Evolutionary conservation across 2,329 filamentous ascomycete species (phyloP).

Genomic region (Ophiostoma pallidulum): DNA sequence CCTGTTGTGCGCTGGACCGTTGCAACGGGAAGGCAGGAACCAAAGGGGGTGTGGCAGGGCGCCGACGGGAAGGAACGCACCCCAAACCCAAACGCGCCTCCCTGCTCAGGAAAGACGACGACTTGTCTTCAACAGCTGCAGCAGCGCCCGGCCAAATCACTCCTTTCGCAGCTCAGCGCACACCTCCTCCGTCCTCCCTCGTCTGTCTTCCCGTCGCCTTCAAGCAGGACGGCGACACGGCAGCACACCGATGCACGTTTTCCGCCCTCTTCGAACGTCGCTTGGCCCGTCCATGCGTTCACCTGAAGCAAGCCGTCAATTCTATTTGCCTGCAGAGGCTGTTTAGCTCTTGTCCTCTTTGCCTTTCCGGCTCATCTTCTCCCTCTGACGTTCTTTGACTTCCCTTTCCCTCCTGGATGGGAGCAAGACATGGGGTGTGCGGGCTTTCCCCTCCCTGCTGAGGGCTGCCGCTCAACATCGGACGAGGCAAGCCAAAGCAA

Average conservation of each 20-base stretch:
- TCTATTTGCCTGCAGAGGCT: too few relatives aligned
- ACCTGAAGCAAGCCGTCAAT: not conserved
- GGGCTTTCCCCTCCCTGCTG: too few relatives aligned
- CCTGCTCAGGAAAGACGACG: too few relatives aligned
- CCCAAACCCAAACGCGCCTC: too few relatives aligned
- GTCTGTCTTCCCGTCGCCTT: slow-evolving; percentile 1
- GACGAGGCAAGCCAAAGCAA: slow-evolving; percentile 1
- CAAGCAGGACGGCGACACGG: slow-evolving; percentile 7
- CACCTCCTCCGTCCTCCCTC: slow-evolving; percentile 17
- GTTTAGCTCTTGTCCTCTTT: not conserved
- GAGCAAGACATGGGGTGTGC: not conserved
- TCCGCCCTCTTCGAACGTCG: too few relatives aligned
- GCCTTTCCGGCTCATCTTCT: not conserved
- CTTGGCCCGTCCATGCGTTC: not conserved
- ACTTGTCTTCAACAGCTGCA: too few relatives aligned
- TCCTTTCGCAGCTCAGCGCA: slow-evolving; percentile 10
- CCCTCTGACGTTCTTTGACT: not conserved
- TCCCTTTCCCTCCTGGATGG: not conserved
- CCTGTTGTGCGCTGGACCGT: not conserved
- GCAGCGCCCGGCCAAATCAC: too few relatives aligned
- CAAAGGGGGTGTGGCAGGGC: not conserved
- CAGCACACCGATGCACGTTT: not conserved
- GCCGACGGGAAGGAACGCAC: too few relatives aligned
- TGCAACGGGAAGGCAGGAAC: slow-evolving; percentile 1
- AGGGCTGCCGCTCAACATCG: not conserved